Evolutionary conservation across 208 protist genomes (phyloP).

Genomic region (Vickermania spadyakhi): DNA sequence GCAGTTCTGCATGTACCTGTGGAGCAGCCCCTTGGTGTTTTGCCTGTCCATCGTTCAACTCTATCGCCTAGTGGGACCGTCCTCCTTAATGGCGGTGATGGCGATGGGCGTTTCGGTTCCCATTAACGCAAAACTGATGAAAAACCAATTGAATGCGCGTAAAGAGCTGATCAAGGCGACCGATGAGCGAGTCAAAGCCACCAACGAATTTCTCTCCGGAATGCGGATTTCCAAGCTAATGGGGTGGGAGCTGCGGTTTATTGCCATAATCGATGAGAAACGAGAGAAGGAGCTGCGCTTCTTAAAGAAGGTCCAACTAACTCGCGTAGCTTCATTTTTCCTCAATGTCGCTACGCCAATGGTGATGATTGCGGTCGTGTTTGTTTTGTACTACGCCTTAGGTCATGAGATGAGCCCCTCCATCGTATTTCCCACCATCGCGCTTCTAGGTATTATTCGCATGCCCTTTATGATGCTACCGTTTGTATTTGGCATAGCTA

Average conservation of each 20-base stretch:
- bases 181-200: slow-evolving; percentile 85
- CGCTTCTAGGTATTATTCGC: slow-evolving; percentile 86
- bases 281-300: slow-evolving; percentile 35
- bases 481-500: slow-evolving; percentile 32
- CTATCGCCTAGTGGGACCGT: slow-evolving; percentile 41
- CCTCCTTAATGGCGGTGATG: slow-evolving; percentile 56
- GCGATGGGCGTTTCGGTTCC: slow-evolving; percentile 60
- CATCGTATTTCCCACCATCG: slow-evolving; percentile 84
- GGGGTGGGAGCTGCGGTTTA: slow-evolving; percentile 80
- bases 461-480: slow-evolving; percentile 90
- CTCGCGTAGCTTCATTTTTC: slow-evolving; percentile 28
- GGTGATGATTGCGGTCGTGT: slow-evolving; percentile 44
- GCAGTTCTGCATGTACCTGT: slow-evolving; percentile 27
- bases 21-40: slow-evolving; percentile 56
- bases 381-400: slow-evolving; percentile 31
- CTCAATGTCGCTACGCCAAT: slow-evolving; percentile 59
- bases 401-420: slow-evolving; percentile 57
- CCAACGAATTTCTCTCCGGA: slow-evolving; percentile 88
- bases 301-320: slow-evolving; percentile 22
- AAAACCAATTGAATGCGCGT: slow-evolving; percentile 15
- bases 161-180: slow-evolving; percentile 27
- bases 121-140: slow-evolving; percentile 41
- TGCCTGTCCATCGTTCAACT: slow-evolving; percentile 26
- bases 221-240: slow-evolving; percentile 93
- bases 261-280: slow-evolving; percentile 22